Evolutionary conservation across 2,329 filamentous ascomycete species (phyloP).

Genomic region (Cladosporium sp.): DNA sequence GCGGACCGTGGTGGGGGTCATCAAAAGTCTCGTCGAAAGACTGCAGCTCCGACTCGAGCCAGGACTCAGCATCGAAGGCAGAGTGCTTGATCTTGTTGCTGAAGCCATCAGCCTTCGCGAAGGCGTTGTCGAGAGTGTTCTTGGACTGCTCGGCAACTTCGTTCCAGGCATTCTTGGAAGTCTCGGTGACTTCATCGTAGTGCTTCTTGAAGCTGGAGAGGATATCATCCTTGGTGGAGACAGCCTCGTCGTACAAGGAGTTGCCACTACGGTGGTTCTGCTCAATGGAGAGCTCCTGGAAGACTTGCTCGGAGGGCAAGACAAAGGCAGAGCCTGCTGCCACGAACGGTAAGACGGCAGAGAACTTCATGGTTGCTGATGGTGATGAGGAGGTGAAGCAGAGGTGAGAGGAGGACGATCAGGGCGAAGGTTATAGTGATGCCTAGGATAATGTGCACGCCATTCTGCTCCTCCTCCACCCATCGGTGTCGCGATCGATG

Average conservation of each 20-base stretch:
- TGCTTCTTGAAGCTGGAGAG: constrained; percentile 38
- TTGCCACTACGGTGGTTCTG: constrained; percentile 32
- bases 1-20: constrained; percentile 30
- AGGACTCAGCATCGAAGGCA: constrained; percentile 49
- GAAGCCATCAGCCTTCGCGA: constrained; percentile 43
- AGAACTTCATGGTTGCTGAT: constrained; percentile 50
- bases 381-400: neutral
- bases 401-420: neutral
- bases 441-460: constrained; percentile 19
- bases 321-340: constrained; percentile 54
- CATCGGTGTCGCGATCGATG: constrained; percentile 9
- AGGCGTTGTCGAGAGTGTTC: constrained; percentile 46
- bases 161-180: constrained; percentile 32
- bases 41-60: constrained; percentile 42
- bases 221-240: constrained; percentile 41
- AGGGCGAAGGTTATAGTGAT: constrained; percentile 13
- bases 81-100: constrained; percentile 45
- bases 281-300: constrained; percentile 45
- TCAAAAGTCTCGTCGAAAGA: constrained; percentile 35
- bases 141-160: constrained; percentile 36
- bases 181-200: constrained; percentile 28
- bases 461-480: neutral
- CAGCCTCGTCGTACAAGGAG: constrained; percentile 31
- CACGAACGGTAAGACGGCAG: constrained; percentile 50
- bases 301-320: constrained; percentile 52